Base-by-base conservation (phyloP, 768 basidiomycete species). In the Tulasnella sp. region DNA sequence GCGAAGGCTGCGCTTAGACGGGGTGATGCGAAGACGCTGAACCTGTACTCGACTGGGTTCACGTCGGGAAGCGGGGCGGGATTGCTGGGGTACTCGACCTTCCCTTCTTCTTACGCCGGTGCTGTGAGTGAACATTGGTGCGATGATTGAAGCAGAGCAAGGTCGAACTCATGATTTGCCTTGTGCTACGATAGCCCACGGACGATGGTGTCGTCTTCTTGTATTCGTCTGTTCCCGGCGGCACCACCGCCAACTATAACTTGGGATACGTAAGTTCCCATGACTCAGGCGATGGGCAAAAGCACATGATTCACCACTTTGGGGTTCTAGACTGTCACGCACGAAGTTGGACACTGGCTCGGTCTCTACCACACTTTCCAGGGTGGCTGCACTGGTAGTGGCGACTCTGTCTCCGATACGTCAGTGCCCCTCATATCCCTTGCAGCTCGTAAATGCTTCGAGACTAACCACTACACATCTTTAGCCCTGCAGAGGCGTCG, bases 341-440 rank as follows among this genome's bases (percentile, higher is more conserved):
- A 74, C 60, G 73, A 74, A 62, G 64, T 65, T 19, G 73, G 73
- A 3, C 72, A 73, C 59, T 73, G 72, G 73, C 63, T 70, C 44
- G 73, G 73, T 8, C 64, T 74, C 15, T 72, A 71, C 62, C 73
- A 75, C 64, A 73, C 73, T 2, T 76, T 76, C 66, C 68, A 73
- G 66, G 73, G 66, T 19, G 65, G 64, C 22, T 68, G 67, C 65
- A 21, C 55, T 21, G 62, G 58, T 7, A 25, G 24, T n/a, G 67
- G 66, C 2, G 67, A 68, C 60, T 49, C 21, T 30, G 66, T 68
- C 21, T 49, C 51, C 5, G 61, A 64, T 22, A 63, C 61, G 60
- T 63, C 42, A 67, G 66, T 42, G 59, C 63, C 31, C 22, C 59
- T 15, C 45, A 69, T 17, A 69, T 66, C 17, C 67, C 66, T 21